These are phyloP conservation scores for Arctium minus DNA, from an alignment of 129 eudicot genomes.

Conservation along the genomic window DNA sequence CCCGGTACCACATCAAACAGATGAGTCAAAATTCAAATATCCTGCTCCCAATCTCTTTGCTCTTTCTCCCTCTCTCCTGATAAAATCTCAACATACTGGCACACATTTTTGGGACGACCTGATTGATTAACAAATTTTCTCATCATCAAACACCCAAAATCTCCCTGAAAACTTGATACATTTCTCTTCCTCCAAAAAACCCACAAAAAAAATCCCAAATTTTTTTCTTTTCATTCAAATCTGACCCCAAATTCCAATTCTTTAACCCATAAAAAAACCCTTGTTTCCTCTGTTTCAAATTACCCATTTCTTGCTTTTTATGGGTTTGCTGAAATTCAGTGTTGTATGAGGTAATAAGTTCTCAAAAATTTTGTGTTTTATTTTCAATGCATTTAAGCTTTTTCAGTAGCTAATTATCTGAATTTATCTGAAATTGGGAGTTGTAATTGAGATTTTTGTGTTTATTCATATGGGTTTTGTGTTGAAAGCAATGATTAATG, in stretches of 20 bases:
- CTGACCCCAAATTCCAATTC: constrained; percentile 3
- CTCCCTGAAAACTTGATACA: constrained; percentile 14
- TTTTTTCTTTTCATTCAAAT: constrained; percentile 1
- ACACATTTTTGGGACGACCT: too few relatives aligned
- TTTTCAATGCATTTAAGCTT: constrained; percentile 10
- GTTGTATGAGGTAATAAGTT: constrained; percentile 23
- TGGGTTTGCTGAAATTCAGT: constrained; percentile 5
- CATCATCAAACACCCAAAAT: background rate
- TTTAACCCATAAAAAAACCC: background rate
- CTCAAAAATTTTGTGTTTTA: background rate
- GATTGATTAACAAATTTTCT: constrained; percentile 8
- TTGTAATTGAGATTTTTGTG: background rate
- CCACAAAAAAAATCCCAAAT: constrained; percentile 12
- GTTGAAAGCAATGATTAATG: background rate
- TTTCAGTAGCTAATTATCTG: background rate
- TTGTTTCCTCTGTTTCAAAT: background rate
- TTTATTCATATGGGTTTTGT: background rate
- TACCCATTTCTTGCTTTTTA: constrained; percentile 1
- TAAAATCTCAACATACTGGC: too few relatives aligned
- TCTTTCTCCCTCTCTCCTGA: too few relatives aligned
- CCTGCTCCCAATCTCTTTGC: too few relatives aligned
- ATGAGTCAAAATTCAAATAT: too few relatives aligned
- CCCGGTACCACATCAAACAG: too few relatives aligned
- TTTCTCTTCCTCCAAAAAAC: background rate
- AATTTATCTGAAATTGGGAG: background rate